Base-by-base conservation (phyloP, 495 filamentous ascomycete genomes). In the Stereocaulon alpinum region DNA sequence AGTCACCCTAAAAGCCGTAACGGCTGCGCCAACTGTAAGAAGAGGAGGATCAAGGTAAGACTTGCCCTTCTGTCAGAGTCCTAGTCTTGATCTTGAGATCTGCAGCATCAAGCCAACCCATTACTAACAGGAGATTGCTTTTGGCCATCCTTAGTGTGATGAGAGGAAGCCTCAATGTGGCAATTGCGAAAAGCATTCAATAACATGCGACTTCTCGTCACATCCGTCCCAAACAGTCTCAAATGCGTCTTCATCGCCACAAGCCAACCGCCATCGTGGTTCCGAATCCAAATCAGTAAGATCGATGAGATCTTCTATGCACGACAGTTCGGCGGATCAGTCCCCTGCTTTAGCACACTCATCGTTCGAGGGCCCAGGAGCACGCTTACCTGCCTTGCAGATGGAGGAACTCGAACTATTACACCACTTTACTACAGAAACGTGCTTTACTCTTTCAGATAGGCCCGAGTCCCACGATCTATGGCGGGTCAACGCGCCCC, bases 401-500 rank as follows among this genome's bases (percentile, higher is more conserved):
- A 59, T 75, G 7, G 43, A 66, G 3, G 71, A 72, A 43, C 61
- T 76, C 14, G 64, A 69, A n/a, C 67, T 76, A 3, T 68, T 76
- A 47, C 72, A 76, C 50, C 64, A 76, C 47, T 76, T 68, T 48
- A 66, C 63, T 6, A 69, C 70, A 15, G 64, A 64, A 40, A 73
- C 73, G 4, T 71, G 66, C 49, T 52, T 40, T 37, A 76, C 72
- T 15, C 58, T 74, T 45, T 59, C 59, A 17, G 67, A 69, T 29
- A 58, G 65, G 15, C 18, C 66, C 30, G 62, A 67, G 14, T 63
- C 63, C 7, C 53, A 63, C 15, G 43, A 69, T 0, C 18, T 80
- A 17, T 78, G 75, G 73, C 67, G 70, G 37, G 56, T 64, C 6
- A 69, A 72, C 40, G 51, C 76, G n/a, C 70, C 70, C 2, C 64